Evolutionary conservation across 345 rosid genomes (phyloP).

Genomic region (Camelina sativa): DNA sequence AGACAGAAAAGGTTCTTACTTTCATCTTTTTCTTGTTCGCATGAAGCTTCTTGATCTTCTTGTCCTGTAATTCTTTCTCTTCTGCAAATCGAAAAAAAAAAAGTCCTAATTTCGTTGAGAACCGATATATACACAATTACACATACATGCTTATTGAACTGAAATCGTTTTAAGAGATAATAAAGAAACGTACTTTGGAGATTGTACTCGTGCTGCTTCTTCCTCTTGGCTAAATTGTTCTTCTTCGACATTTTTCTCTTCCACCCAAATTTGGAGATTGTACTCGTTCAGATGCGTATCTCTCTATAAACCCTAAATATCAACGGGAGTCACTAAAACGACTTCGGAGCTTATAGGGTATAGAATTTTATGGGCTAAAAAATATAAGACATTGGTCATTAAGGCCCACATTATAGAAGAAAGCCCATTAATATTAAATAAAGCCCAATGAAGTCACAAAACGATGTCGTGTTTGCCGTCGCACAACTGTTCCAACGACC

Average conservation of each 20-base stretch:
- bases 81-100: conserved; percentile 47
- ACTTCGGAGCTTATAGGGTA: neutral
- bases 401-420: neutral
- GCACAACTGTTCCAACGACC: conserved; percentile 39
- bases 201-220: conserved; percentile 84
- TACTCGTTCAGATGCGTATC: neutral
- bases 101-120: neutral
- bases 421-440: neutral
- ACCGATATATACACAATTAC: neutral
- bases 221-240: conserved; percentile 79
- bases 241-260: conserved; percentile 80
- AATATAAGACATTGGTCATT: neutral
- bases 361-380: neutral
- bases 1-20: conserved; percentile 48
- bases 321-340: neutral
- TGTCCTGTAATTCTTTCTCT: conserved; percentile 78
- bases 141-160: neutral
- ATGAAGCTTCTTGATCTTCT: conserved; percentile 70
- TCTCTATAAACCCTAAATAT: conserved; percentile 35
- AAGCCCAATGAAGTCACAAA: neutral
- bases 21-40: conserved; percentile 94
- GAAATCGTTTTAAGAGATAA: neutral
- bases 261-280: neutral
- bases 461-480: neutral
- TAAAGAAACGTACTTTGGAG: conserved; percentile 57